phyloP scores from a whole-genome alignment of 257 asterid genomes.

The Vinca minor region DNA sequence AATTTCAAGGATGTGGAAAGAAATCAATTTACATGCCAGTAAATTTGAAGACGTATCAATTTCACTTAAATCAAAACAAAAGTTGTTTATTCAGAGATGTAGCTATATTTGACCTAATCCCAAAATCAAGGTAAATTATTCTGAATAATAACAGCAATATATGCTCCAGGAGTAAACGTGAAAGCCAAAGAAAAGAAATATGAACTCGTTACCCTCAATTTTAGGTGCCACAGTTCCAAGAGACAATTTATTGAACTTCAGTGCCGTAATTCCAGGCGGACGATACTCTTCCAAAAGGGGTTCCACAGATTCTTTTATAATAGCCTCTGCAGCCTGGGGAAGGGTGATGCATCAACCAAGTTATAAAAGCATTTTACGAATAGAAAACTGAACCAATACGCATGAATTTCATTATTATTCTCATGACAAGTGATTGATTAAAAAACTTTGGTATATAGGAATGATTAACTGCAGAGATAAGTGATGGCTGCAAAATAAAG shows the following conservation, averaged over 20 bases:
- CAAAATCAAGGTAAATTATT: not conserved
- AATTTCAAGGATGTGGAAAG: conserved; percentile 8
- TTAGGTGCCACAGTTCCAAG: conserved; percentile 99
- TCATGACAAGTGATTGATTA: not conserved
- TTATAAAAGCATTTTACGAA: not conserved
- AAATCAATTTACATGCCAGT: not conserved
- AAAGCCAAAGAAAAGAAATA: not conserved
- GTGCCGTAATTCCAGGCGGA: conserved; percentile 74
- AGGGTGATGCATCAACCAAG: conserved; percentile 3
- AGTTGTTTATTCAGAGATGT: not conserved
- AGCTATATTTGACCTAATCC: not conserved
- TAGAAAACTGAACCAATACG: not conserved
- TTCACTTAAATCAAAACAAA: not conserved
- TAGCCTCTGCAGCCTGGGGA: conserved; percentile 91
- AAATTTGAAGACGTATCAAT: not conserved
- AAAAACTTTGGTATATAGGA: not conserved
- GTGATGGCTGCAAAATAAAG: not conserved
- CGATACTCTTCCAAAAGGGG: conserved; percentile 95
- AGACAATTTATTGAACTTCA: conserved; percentile 85
- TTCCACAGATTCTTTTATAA: conserved; percentile 87
- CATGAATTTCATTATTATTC: not conserved
- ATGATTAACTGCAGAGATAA: not conserved
- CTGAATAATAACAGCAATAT: conserved; percentile 12
- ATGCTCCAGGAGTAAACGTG: conserved; percentile 16
- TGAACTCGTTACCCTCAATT: conserved; percentile 62